These are phyloP conservation scores for Penicillium sp. DNA, from an alignment of 2,329 filamentous ascomycete species.

Conservation along the genomic window DNA sequence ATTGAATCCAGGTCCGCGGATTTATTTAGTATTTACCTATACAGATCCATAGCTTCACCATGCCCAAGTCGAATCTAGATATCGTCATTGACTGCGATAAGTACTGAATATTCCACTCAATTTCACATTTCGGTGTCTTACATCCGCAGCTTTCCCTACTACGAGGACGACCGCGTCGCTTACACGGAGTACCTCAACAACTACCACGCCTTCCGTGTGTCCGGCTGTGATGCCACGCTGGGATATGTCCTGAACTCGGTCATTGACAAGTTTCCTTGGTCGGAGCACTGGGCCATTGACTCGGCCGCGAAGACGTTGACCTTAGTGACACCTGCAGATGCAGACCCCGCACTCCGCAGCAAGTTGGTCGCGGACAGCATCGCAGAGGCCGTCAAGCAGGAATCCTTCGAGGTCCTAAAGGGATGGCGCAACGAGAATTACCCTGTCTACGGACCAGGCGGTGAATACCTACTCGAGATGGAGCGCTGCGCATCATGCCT, in stretches of 20 bases:
- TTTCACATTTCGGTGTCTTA: constrained; percentile 12
- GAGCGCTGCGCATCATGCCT: constrained; percentile 71
- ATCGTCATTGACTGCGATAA: constrained; percentile 55
- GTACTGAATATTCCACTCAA: constrained; percentile 23
- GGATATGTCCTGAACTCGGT: constrained; percentile 55
- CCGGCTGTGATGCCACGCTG: constrained; percentile 58
- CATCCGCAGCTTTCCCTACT: constrained; percentile 67
- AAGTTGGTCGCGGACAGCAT: constrained; percentile 54
- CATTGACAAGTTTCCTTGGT: constrained; percentile 41
- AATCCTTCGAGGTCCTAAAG: constrained; percentile 66
- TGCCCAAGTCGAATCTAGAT: constrained; percentile 48
- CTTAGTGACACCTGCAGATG: constrained; percentile 51
- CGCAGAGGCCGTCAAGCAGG: constrained; percentile 62
- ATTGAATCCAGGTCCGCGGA: background rate
- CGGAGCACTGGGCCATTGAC: constrained; percentile 57
- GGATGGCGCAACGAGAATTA: constrained; percentile 80
- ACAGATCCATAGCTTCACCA: constrained; percentile 11
- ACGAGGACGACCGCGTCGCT: constrained; percentile 53
- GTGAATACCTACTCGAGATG: constrained; percentile 61
- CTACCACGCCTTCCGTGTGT: constrained; percentile 62
- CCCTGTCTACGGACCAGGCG: constrained; percentile 63
- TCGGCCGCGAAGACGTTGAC: constrained; percentile 57
- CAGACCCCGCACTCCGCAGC: constrained; percentile 60
- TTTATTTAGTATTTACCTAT: background rate
- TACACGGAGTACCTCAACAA: constrained; percentile 52